Base-by-base conservation (phyloP, 192 early-diverging fungal genomes). In the Backusella sp. region DNA sequence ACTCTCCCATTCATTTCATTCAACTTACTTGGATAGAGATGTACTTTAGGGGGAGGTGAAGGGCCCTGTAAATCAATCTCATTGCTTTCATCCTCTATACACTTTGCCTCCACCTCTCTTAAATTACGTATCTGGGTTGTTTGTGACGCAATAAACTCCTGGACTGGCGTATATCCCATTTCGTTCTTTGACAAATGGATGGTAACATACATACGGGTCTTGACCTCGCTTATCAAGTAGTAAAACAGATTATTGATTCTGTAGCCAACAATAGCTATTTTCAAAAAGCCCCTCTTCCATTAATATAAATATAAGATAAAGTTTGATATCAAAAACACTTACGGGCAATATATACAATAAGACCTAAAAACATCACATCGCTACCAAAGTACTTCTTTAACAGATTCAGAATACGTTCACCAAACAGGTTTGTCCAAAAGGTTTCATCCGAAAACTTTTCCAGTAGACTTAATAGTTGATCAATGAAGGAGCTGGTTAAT, bases 11-110 rank as follows among this genome's bases (percentile, higher is more conserved):
- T 53, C 49, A n/a, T 53, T 53, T 19, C n/a, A 3, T 36, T 4
- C 49, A 26, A 70, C 73, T 66, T 69, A 79, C 78, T 59, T 68
- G 78, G 78, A 56, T 56, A 52, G 28, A 80, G 70, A 30, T 30
- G 21, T 21, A 80, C 9, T 46, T 66, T 52, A 21, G 78, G 78
- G 14, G 65, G 41, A 17, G 65, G 30, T 44, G 41, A 37, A n/a
- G 65, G 65, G 21, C 65, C 65, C 32, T 44, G 37, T 17, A 46
- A 37, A 41, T 74, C 41, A 34, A 30, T 26, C 1, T 73, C 49
- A 34, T 46, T 1, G 11, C 41, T 30, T 9, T 74, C 73, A n/a
- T 67, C 73, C 8, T 35, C 8, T 2, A 66, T 44, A 67, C 56
- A 56, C 8, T 56, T 53, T 59, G 62, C 73, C 44, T 74, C 65